Percentiles rank a stretch among this genome's conserved stretches.
phyloP scores from a whole-genome alignment of 2,329 filamentous ascomycete genomes.

The Cadophora sp. region DNA sequence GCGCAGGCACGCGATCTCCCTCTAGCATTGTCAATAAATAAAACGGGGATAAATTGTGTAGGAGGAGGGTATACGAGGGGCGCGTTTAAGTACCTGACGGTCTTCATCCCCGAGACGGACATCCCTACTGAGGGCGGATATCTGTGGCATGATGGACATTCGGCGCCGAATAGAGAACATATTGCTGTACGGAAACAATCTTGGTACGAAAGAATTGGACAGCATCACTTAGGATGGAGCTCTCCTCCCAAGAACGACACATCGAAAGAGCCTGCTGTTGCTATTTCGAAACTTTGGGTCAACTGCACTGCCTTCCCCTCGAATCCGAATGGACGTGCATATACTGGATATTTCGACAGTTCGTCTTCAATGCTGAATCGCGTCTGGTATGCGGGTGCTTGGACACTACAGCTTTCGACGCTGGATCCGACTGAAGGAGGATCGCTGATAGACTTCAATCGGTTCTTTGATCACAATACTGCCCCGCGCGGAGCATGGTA shows the following conservation, averaged over 20 bases:
- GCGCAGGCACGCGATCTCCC: constrained; percentile 44
- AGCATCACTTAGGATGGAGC: constrained; percentile 31
- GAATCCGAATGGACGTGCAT: constrained; percentile 56
- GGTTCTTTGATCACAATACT: constrained; percentile 42
- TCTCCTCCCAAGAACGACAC: constrained; percentile 22
- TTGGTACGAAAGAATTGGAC: constrained; percentile 30
- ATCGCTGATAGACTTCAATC: constrained; percentile 47
- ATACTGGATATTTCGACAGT: constrained; percentile 59
- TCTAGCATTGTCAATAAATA: constrained; percentile 41
- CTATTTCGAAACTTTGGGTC: constrained; percentile 47
- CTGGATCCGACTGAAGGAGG: constrained; percentile 46
- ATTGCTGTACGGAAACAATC: not conserved
- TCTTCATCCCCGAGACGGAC: constrained; percentile 42
- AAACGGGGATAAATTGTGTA: constrained; percentile 46
- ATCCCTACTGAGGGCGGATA: constrained; percentile 32
- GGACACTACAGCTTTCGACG: constrained; percentile 53
- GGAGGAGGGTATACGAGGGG: constrained; percentile 46
- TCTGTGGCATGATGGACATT: constrained; percentile 34
- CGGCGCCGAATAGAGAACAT: constrained; percentile 13
- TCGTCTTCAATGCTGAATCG: constrained; percentile 58
- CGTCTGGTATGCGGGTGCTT: constrained; percentile 58
- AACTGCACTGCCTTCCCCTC: constrained; percentile 50
- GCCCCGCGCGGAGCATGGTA: constrained; percentile 43
- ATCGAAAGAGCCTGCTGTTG: constrained; percentile 40
- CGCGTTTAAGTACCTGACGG: constrained; percentile 50